Evolutionary conservation across 148 eudicot species (phyloP).

Genomic region (Pouteria glomerata): DNA sequence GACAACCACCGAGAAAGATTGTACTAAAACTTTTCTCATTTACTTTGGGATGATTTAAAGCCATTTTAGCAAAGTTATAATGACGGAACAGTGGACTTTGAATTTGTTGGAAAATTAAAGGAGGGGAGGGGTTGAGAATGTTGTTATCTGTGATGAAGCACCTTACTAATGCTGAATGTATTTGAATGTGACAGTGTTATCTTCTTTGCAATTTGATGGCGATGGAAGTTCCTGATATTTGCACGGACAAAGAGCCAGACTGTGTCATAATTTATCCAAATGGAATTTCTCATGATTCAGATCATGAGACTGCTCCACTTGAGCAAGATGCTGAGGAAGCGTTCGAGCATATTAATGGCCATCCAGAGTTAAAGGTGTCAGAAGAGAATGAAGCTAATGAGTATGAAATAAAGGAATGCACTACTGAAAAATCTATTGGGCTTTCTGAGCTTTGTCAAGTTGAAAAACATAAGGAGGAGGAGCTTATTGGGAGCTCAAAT

Average conservation of each 20-base stretch:
- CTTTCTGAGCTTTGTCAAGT: conserved; percentile 28
- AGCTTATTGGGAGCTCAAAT: conserved; percentile 11
- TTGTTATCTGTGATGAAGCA: not conserved
- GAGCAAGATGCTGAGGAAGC: conserved; percentile 26
- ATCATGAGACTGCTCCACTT: conserved; percentile 20
- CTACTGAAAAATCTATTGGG: conserved; percentile 25
- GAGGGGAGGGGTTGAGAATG: not conserved
- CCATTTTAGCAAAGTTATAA: not conserved
- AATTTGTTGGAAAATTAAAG: not conserved
- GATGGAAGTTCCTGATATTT: conserved; percentile 50
- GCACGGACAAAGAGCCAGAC: conserved; percentile 58
- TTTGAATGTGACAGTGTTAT: conserved; percentile 5
- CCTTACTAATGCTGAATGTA: not conserved
- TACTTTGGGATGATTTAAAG: not conserved
- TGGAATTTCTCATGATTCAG: conserved; percentile 29
- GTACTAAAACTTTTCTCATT: too few relatives aligned
- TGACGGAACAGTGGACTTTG: not conserved
- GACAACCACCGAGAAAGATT: too few relatives aligned
- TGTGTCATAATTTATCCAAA: conserved; percentile 35
- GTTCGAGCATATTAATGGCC: conserved; percentile 23
- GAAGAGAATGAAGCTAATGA: conserved; percentile 28
- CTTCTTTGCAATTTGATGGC: conserved; percentile 48
- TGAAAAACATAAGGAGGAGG: conserved; percentile 30
- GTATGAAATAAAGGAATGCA: conserved; percentile 54
- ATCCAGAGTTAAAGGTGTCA: conserved; percentile 14